phyloP scores from a whole-genome alignment of 2,329 filamentous ascomycete genomes.

The Cladosporium oxysporum region DNA sequence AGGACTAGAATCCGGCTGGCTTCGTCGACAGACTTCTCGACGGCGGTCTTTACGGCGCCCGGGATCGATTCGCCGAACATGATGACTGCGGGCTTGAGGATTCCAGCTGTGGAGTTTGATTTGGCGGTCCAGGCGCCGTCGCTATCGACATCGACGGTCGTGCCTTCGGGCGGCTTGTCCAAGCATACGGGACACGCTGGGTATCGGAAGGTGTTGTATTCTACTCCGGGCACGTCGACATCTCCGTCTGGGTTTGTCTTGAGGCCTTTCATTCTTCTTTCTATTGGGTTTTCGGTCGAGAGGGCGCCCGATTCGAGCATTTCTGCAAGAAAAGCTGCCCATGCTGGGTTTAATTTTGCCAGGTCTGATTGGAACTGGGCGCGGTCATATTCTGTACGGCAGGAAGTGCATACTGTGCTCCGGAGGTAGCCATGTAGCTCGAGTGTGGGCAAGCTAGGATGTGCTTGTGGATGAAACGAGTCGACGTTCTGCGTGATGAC shows the following conservation, averaged over 20 bases:
- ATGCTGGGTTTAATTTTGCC: constrained; percentile 78
- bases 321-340: constrained; percentile 73
- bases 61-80: constrained; percentile 96
- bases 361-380: constrained; percentile 75
- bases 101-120: constrained; percentile 57
- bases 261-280: constrained; percentile 68
- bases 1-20: constrained; percentile 76
- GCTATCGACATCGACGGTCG: constrained; percentile 68
- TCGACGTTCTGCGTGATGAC: constrained; percentile 98
- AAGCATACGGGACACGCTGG: constrained; percentile 85
- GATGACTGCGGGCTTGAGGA: constrained; percentile 88
- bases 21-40: constrained; percentile 76
- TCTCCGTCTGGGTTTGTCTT: constrained; percentile 93
- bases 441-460: constrained; percentile 72
- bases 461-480: constrained; percentile 80
- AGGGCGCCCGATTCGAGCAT: constrained; percentile 74
- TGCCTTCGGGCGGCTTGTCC: constrained; percentile 55
- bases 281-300: constrained; percentile 72
- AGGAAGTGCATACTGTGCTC: constrained; percentile 77
- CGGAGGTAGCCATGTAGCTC: constrained; percentile 92
- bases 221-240: constrained; percentile 82
- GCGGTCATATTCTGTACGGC: constrained; percentile 69
- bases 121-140: constrained; percentile 76
- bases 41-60: constrained; percentile 66
- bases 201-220: constrained; percentile 88